phyloP scores from a whole-genome alignment of 306 rosid species.

The Abrus precatorius region DNA sequence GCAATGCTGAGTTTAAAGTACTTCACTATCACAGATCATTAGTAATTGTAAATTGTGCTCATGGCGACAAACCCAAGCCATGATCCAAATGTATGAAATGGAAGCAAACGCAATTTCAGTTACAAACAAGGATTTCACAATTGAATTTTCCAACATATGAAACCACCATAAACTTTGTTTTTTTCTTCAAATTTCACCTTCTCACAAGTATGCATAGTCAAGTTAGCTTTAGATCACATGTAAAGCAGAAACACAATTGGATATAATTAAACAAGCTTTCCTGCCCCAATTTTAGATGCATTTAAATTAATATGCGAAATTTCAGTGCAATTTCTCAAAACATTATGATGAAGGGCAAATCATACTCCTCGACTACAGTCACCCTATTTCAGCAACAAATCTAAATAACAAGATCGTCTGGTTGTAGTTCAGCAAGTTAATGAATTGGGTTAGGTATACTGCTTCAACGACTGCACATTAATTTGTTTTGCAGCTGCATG shows the following conservation, averaged over 20 bases:
- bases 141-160: slow-evolving; percentile 19
- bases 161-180: neutral
- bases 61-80: neutral
- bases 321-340: neutral
- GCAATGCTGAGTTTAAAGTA: slow-evolving; percentile 11
- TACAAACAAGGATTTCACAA: slow-evolving; percentile 34
- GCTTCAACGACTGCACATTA: slow-evolving; percentile 14
- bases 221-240: slow-evolving; percentile 39
- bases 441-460: slow-evolving; percentile 11
- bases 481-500: slow-evolving; percentile 13
- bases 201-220: slow-evolving; percentile 24
- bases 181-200: slow-evolving; percentile 39
- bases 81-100: slow-evolving; percentile 11
- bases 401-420: neutral
- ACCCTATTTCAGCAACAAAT: slow-evolving; percentile 27
- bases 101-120: slow-evolving; percentile 11
- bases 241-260: slow-evolving; percentile 32
- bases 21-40: slow-evolving; percentile 15
- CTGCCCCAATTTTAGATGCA: neutral
- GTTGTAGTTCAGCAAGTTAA: slow-evolving; percentile 5
- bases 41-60: slow-evolving; percentile 18
- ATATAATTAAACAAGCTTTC: slow-evolving; percentile 10
- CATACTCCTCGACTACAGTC: slow-evolving; percentile 4
- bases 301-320: slow-evolving; percentile 28
- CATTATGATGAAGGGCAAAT: slow-evolving; percentile 8